Base-by-base conservation (phyloP, 805 yeast species). In the Candida insectalens region DNA sequence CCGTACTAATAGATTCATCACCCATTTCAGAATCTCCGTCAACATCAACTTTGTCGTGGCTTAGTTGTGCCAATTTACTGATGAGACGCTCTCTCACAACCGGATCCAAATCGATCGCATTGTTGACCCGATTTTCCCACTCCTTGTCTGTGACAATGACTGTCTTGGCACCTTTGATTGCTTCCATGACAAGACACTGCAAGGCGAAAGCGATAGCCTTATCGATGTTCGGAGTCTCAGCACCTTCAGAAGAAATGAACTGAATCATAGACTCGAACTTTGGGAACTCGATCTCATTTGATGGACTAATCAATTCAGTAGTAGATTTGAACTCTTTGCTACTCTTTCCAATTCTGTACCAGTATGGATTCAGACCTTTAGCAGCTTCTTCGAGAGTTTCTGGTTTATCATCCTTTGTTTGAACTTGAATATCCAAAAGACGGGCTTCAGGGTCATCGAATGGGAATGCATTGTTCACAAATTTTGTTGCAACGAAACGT, bases 331-430 rank as follows among this genome's bases (percentile, higher is more conserved):
- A 62, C n/a, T 61, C 68, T 1, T 41, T 39, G 3, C 73, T 56
- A 0, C 79, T 62, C 33, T 60, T 67, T 27, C 55, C 57, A 3
- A 78, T 57, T 30, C 68, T 69, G 50, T 76, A 82, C 84, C 88
- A 80, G 51, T 81, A 72, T 0, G 96, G 96, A 52, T 85, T 77
- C 19, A 89, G 58, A 0, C 96, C 96, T 41, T 73, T 74, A 4
- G 52, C 54, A 0, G 95, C 80, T 51, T 85, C 96, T 46, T 85
- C 94, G 3, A 78, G 61, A 0, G 83, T 74, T 44, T 84, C 95
- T 2, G 83, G 65, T 36, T 78, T 65, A 43, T 82, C 82, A 2
- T 51, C 53, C 9, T 65, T 38, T 47, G 15, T 71, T 58, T 4
- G 83, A 54, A 10, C 95, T 30, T 78, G 51, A 14, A 87, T 53